Evolutionary conservation across 1,284 basidiomycete genomes (phyloP).

Genomic region (Malassezia obtusa): DNA sequence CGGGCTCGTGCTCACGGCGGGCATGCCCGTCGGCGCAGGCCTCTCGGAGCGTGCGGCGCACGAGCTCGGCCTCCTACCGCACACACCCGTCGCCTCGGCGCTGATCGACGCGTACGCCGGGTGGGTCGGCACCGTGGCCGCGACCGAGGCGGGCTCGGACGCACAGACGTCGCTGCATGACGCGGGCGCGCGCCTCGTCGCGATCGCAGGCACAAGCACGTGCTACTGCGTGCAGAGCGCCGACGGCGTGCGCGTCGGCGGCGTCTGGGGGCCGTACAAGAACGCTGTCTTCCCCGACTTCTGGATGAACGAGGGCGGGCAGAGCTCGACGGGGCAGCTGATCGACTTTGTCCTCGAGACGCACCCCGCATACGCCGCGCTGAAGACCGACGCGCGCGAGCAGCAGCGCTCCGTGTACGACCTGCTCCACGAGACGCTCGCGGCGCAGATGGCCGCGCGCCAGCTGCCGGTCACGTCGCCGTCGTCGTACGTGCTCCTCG

Average conservation of each 20-base stretch:
- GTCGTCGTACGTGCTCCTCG: slow-evolving; percentile 51
- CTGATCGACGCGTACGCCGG: slow-evolving; percentile 97
- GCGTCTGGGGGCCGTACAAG: slow-evolving; percentile 95
- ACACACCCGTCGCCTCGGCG: slow-evolving; percentile 87
- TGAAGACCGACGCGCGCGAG: slow-evolving; percentile 55
- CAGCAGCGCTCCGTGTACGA: slow-evolving; percentile 50
- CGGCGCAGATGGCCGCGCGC: slow-evolving; percentile 56
- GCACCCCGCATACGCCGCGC: slow-evolving; percentile 68
- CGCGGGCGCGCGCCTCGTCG: slow-evolving; percentile 64
- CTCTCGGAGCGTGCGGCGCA: slow-evolving; percentile 67
- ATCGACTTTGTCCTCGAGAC: slow-evolving; percentile 92
- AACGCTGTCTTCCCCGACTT: slow-evolving; percentile 69
- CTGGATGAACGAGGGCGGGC: slow-evolving; percentile 98
- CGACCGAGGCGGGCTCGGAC: slow-evolving; percentile 53
- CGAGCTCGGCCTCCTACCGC: slow-evolving; percentile 73
- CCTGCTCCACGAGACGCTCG: slow-evolving; percentile 67
- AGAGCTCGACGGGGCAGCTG: slow-evolving; percentile 95
- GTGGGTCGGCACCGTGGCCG: slow-evolving; percentile 95
- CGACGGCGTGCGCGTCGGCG: slow-evolving; percentile 73
- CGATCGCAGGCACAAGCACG: slow-evolving; percentile 88
- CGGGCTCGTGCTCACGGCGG: slow-evolving; percentile 70
- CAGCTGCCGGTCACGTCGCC: slow-evolving; percentile 53
- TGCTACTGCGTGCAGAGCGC: slow-evolving; percentile 67
- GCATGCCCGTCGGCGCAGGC: slow-evolving; percentile 77
- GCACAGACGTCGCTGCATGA: slow-evolving; percentile 38